Evolutionary conservation across 2,329 filamentous ascomycete genomes (phyloP).

Genomic region (Colletotrichum sp.): DNA sequence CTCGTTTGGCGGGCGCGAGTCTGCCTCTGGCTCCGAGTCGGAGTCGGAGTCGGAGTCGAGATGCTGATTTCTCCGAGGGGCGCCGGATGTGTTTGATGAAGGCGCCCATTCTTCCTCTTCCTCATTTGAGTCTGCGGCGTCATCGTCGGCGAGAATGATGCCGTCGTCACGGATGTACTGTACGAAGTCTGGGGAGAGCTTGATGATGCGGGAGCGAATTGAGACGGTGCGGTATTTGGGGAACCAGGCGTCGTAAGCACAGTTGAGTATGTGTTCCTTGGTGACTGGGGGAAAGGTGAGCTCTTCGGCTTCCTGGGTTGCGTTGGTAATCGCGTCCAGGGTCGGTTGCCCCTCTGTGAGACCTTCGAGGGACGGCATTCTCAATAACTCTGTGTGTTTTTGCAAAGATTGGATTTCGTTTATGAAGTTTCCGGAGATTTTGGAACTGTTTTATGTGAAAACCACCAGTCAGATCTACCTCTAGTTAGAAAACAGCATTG

Average conservation of each 20-base stretch:
- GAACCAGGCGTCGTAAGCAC: constrained; percentile 94
- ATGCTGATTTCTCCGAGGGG: constrained; percentile 26
- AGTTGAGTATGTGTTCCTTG: constrained; percentile 88
- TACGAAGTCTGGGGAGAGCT: constrained; percentile 76
- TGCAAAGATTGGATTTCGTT: neutral
- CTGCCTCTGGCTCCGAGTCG: constrained; percentile 54
- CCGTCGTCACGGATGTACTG: constrained; percentile 91
- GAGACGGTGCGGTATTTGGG: constrained; percentile 76
- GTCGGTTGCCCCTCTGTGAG: constrained; percentile 21
- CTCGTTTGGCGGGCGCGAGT: constrained; percentile 52
- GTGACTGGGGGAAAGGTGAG: constrained; percentile 84
- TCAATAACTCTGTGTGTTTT: neutral
- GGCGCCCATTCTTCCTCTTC: constrained; percentile 57
- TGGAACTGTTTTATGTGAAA: neutral
- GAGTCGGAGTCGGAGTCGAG: constrained; percentile 45
- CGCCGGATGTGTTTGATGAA: constrained; percentile 7
- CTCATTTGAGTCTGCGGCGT: constrained; percentile 57
- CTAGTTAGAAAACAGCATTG: neutral
- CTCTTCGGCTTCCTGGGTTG: constrained; percentile 21
- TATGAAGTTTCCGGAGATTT: neutral
- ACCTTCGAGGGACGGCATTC: constrained; percentile 36
- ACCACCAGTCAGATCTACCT: neutral
- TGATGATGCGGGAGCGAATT: constrained; percentile 85
- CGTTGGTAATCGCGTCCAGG: constrained; percentile 5
- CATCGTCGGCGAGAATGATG: constrained; percentile 82